These are phyloP conservation scores for Adansonia gregorii DNA, from an alignment of 441 rosid genomes.

Conservation along the genomic window DNA sequence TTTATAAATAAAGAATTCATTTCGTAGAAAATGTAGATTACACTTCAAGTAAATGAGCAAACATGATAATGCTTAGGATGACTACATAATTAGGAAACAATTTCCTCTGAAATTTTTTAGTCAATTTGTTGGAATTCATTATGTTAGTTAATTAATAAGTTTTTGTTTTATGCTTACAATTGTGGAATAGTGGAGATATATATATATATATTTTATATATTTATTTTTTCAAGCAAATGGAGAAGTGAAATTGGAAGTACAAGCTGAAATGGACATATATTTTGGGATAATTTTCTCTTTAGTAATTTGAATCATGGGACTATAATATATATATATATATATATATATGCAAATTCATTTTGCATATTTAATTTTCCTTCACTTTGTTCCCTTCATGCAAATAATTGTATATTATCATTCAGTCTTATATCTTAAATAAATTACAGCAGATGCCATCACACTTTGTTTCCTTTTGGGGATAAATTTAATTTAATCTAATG, in stretches of 20 bases:
- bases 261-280: neutral
- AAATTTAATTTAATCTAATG: neutral
- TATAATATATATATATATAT: too few species aligned
- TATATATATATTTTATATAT: too few species aligned
- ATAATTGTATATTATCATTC: neutral
- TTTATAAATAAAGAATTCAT: neutral
- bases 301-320: neutral
- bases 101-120: neutral
- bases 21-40: neutral
- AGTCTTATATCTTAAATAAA: neutral
- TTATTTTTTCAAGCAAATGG: neutral
- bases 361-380: neutral
- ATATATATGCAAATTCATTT: too few species aligned
- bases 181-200: neutral
- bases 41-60: neutral
- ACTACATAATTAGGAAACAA: neutral
- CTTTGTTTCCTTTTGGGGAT: neutral
- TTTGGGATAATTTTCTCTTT: neutral
- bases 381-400: neutral
- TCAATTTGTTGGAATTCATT: neutral
- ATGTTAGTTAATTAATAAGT: neutral
- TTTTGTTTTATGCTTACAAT: neutral
- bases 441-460: neutral
- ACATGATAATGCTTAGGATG: neutral
- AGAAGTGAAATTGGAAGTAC: neutral